These are phyloP conservation scores for Trichosporon asahii DNA, from an alignment of 1,284 basidiomycete species.

Conservation along the genomic window DNA sequence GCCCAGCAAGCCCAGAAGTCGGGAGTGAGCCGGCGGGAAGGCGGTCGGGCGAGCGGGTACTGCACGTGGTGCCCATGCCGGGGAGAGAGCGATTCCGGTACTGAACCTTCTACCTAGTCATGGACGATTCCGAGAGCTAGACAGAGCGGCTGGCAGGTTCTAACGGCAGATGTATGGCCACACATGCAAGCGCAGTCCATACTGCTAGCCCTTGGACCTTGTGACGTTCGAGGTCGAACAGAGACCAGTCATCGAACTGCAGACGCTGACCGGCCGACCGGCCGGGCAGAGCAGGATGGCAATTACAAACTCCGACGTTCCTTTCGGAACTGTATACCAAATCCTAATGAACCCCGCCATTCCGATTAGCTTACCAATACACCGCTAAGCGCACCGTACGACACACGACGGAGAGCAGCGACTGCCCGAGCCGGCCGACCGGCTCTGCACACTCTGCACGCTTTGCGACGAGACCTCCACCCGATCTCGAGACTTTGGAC, in stretches of 20 bases:
- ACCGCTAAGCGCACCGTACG: too few relatives aligned
- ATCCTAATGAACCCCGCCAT: not conserved
- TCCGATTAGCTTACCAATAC: not conserved
- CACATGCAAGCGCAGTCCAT: not conserved
- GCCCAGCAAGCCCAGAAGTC: not conserved
- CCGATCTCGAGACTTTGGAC: not conserved
- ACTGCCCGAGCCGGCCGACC: not conserved
- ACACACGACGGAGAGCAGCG: not conserved
- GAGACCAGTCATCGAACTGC: too few relatives aligned
- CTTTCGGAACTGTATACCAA: not conserved
- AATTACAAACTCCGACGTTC: not conserved
- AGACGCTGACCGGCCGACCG: too few relatives aligned
- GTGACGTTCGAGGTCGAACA: not conserved
- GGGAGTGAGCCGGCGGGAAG: not conserved
- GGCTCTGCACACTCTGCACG: too few relatives aligned
- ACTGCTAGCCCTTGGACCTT: not conserved
- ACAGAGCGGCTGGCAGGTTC: not conserved
- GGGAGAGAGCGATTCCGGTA: not conserved
- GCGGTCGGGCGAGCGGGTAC: not conserved
- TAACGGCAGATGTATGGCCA: not conserved
- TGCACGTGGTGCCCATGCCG: not conserved
- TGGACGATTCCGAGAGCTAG: not conserved
- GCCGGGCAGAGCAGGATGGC: too few relatives aligned
- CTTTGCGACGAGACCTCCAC: not conserved
- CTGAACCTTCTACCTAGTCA: not conserved